Evolutionary conservation across 441 rosid genomes (phyloP).

Genomic region (Pelargonium exstipulatum): DNA sequence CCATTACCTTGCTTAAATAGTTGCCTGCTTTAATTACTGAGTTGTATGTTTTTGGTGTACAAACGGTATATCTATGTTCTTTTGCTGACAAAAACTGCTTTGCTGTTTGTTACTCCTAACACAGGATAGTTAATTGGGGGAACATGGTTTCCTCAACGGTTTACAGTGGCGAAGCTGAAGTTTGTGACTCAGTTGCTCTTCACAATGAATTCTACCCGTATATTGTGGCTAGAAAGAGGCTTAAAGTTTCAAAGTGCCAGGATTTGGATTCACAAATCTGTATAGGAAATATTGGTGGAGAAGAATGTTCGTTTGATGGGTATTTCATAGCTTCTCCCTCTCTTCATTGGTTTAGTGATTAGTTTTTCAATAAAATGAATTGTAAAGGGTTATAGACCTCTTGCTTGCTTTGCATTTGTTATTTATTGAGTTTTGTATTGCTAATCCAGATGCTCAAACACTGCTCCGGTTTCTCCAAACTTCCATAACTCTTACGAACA

Average conservation of each 20-base stretch:
- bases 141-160: slow-evolving; percentile 49
- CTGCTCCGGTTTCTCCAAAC: slow-evolving; percentile 30
- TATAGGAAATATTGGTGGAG: slow-evolving; percentile 27
- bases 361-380: not conserved
- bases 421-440: slow-evolving; percentile 15
- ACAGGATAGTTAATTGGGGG: slow-evolving; percentile 2
- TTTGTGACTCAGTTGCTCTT: slow-evolving; percentile 14
- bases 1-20: not conserved
- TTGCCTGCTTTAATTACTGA: not conserved
- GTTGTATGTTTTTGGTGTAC: not conserved
- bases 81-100: not conserved
- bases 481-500: slow-evolving; percentile 37
- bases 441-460: slow-evolving; percentile 32
- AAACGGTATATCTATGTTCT: not conserved
- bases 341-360: slow-evolving; percentile 2
- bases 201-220: slow-evolving; percentile 18
- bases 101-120: not conserved
- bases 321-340: slow-evolving; percentile 12
- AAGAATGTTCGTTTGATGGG: slow-evolving; percentile 38
- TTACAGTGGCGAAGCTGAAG: slow-evolving; percentile 3
- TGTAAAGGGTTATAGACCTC: not conserved
- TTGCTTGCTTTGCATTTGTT: slow-evolving; percentile 1
- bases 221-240: slow-evolving; percentile 31
- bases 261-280: slow-evolving; percentile 23
- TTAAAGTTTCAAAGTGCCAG: slow-evolving; percentile 30